Evolutionary conservation across 768 basidiomycete genomes (phyloP).

Genomic region (Amanita brunnescens): DNA sequence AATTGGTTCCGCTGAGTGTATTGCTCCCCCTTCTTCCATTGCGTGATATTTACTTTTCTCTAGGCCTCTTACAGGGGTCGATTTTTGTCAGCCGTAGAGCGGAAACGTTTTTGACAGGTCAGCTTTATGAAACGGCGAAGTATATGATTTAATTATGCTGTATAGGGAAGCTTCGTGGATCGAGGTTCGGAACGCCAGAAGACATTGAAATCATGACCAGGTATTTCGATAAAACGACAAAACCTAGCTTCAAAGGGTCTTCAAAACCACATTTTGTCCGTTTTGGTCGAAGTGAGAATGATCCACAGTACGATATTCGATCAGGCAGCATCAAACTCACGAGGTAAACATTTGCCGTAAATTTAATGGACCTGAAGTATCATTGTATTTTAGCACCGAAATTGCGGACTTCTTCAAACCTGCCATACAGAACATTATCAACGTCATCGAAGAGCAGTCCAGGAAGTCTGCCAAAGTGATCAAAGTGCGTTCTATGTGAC

Average conservation of each 20-base stretch:
- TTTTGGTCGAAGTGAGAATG: constrained; percentile 37
- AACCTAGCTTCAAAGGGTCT: constrained; percentile 26
- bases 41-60: constrained; percentile 12
- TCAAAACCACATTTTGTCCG: constrained; percentile 34
- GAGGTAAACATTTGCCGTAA: neutral
- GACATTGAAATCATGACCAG: neutral
- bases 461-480: neutral
- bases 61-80: constrained; percentile 3
- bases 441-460: neutral
- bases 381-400: neutral
- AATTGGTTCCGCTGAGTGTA: too few species aligned
- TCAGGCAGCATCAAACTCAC: constrained; percentile 25
- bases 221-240: constrained; percentile 40
- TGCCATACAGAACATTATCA: neutral
- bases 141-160: neutral
- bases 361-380: neutral
- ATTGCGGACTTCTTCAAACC: constrained; percentile 2
- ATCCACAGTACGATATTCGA: constrained; percentile 29
- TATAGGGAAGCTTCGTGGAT: neutral
- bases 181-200: neutral
- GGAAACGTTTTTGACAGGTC: neutral
- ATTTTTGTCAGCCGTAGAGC: constrained; percentile 1
- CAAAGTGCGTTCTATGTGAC: neutral
- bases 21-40: neutral
- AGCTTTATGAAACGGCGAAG: neutral